These are phyloP conservation scores for Licmophora abbreviata DNA, from an alignment of 108 stramenopile species.

Conservation along the genomic window DNA sequence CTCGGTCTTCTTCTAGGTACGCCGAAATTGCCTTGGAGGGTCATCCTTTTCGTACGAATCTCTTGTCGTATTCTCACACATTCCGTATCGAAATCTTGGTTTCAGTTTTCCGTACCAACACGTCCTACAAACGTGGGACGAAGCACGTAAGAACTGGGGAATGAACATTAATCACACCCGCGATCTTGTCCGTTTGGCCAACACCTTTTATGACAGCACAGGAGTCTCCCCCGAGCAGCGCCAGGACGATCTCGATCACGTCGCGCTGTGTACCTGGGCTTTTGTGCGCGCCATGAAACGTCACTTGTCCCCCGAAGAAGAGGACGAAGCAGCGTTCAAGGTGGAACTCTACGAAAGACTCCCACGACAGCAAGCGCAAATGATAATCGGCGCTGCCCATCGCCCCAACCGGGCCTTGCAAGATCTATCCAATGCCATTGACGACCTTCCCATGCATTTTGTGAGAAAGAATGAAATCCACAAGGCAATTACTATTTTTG, in stretches of 20 bases:
- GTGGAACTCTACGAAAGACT: conserved; percentile 42
- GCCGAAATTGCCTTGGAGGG: not conserved
- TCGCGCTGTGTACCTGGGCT: conserved; percentile 58
- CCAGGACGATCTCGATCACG: conserved; percentile 27
- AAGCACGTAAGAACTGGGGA: conserved; percentile 80
- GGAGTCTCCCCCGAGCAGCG: conserved; percentile 29
- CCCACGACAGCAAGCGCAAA: conserved; percentile 44
- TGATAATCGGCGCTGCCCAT: conserved; percentile 50
- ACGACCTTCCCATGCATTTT: conserved; percentile 71
- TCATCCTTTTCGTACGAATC: not conserved
- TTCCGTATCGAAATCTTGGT: not conserved
- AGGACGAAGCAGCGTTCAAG: conserved; percentile 48
- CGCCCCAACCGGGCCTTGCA: conserved; percentile 67
- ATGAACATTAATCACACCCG: conserved; percentile 78
- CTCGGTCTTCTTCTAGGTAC: conserved; percentile 64
- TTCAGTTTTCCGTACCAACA: conserved; percentile 63
- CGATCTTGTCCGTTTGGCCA: conserved; percentile 58
- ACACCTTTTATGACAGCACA: conserved; percentile 47
- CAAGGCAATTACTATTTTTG: conserved; percentile 56
- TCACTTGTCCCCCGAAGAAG: conserved; percentile 46
- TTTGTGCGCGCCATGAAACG: conserved; percentile 62
- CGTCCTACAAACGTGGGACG: conserved; percentile 68
- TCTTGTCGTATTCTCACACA: not conserved
- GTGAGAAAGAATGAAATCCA: conserved; percentile 67
- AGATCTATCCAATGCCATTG: conserved; percentile 63